A percentile compares a stretch with the other conserved stretches of the same genome.
Evolutionary conservation across 345 rosid species (phyloP).

Genomic region (Syzygium jambos): DNA sequence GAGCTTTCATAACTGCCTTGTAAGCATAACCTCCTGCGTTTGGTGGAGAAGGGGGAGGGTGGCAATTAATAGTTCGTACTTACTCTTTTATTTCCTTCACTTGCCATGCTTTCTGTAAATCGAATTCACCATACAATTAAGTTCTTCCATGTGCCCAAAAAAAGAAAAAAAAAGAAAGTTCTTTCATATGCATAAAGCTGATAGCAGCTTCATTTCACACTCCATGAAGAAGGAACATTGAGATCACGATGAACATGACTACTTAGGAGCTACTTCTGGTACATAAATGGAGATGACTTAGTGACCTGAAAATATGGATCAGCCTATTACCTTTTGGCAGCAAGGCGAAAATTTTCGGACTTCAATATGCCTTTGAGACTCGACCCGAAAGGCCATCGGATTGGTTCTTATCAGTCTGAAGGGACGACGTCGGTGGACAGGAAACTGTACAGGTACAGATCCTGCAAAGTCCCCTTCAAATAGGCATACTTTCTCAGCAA

Average conservation of each 20-base stretch:
- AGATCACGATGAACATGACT: too few species aligned
- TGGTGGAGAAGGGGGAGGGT: too few species aligned
- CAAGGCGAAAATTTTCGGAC: not conserved
- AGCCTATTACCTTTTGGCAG: not conserved
- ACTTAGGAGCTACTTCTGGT: too few species aligned
- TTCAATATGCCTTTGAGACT: not conserved
- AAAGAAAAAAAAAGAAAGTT: not conserved
- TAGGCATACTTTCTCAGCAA: slow-evolving; percentile 24
- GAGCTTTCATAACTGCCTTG: not conserved
- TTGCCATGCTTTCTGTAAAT: not conserved
- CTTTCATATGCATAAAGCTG: not conserved
- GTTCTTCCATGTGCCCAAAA: not conserved
- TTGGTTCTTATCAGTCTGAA: not conserved
- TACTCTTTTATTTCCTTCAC: not conserved
- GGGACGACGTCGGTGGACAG: slow-evolving; percentile 9
- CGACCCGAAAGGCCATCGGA: not conserved
- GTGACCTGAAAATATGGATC: too few species aligned
- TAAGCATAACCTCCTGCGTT: slow-evolving; percentile 9
- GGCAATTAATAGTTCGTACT: too few species aligned
- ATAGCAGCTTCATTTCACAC: too few species aligned
- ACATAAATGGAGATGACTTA: too few species aligned
- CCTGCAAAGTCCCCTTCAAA: slow-evolving; percentile 21
- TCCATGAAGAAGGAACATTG: too few species aligned
- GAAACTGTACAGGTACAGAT: slow-evolving; percentile 20
- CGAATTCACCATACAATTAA: not conserved